These are phyloP conservation scores for Panicum virgatum DNA, from an alignment of 202 grass and related monocot species.

Conservation along the genomic window DNA sequence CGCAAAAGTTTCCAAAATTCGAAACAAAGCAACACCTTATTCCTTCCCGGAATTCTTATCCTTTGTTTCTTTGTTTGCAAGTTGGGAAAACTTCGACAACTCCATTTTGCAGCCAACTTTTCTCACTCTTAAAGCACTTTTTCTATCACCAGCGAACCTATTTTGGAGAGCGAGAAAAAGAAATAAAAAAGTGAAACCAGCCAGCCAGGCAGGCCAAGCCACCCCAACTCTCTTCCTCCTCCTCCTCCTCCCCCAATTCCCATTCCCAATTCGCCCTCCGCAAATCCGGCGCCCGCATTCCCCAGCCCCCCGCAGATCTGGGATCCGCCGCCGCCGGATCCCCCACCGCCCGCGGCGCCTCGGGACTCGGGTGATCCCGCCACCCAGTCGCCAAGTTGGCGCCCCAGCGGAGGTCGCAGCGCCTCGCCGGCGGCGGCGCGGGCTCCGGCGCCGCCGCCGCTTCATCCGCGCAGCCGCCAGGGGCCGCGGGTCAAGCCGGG, in stretches of 20 bases:
- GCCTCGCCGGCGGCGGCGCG: constrained; percentile 77
- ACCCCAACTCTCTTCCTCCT: neutral
- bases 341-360: neutral
- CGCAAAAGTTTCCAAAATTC: neutral
- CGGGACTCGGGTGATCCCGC: constrained; percentile 32
- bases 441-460: constrained; percentile 44
- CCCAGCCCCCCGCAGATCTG: constrained; percentile 40
- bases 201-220: neutral
- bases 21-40: neutral
- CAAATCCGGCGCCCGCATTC: constrained; percentile 50
- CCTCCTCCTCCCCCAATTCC: constrained; percentile 10
- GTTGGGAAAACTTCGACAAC: neutral
- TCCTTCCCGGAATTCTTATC: neutral
- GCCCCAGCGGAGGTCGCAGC: constrained; percentile 96
- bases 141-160: constrained; percentile 1
- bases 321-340: constrained; percentile 30
- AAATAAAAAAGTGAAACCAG: neutral
- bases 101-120: constrained; percentile 5
- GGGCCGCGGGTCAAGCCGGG: constrained; percentile 31
- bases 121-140: constrained; percentile 1
- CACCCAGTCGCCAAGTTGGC: constrained; percentile 66
- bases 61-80: neutral
- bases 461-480: constrained; percentile 22
- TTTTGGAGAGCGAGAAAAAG: neutral
- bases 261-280: constrained; percentile 29